Percentiles rank a stretch among this genome's conserved stretches.
Conservation (phyloP, 352 stramenopile species). For the Phytophthora nicotianae region DNA sequence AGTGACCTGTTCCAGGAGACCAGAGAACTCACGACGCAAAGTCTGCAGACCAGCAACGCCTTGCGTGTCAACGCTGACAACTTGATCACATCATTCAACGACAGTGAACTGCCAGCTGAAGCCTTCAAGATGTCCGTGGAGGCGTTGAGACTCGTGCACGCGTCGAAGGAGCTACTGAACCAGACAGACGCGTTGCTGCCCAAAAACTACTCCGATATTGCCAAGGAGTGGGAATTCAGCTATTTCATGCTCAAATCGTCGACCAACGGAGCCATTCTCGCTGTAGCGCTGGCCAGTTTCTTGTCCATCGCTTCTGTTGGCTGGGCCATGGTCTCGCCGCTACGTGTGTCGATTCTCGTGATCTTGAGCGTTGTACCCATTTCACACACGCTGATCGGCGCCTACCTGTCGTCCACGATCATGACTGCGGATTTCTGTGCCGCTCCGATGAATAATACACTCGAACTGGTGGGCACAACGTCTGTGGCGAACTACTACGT, state of each 20-base stretch:
- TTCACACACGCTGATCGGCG: slow-evolving; percentile 79
- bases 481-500: slow-evolving; percentile 66
- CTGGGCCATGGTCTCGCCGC: slow-evolving; percentile 77
- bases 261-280: slow-evolving; percentile 81
- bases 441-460: slow-evolving; percentile 67
- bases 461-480: slow-evolving; percentile 57
- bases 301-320: slow-evolving; percentile 81
- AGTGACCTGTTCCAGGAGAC: slow-evolving; percentile 58
- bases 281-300: slow-evolving; percentile 74
- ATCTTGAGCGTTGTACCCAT: slow-evolving; percentile 79
- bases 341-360: slow-evolving; percentile 78
- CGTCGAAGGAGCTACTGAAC: slow-evolving; percentile 58
- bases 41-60: slow-evolving; percentile 40
- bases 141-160: slow-evolving; percentile 60
- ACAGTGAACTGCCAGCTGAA: slow-evolving; percentile 62
- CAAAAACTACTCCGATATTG: slow-evolving; percentile 59
- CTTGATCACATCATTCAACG: slow-evolving; percentile 74
- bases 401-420: slow-evolving; percentile 81
- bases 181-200: slow-evolving; percentile 57
- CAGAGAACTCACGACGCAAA: slow-evolving; percentile 40
- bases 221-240: slow-evolving; percentile 64
- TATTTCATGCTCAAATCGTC: slow-evolving; percentile 87
- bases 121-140: slow-evolving; percentile 74
- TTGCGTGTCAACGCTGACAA: slow-evolving; percentile 58
- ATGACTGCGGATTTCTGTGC: slow-evolving; percentile 84